A percentile compares a stretch with the other conserved stretches of the same genome.
phyloP scores from a whole-genome alignment of 2,329 filamentous ascomycete genomes.

The Colletotrichum graminicola region DNA sequence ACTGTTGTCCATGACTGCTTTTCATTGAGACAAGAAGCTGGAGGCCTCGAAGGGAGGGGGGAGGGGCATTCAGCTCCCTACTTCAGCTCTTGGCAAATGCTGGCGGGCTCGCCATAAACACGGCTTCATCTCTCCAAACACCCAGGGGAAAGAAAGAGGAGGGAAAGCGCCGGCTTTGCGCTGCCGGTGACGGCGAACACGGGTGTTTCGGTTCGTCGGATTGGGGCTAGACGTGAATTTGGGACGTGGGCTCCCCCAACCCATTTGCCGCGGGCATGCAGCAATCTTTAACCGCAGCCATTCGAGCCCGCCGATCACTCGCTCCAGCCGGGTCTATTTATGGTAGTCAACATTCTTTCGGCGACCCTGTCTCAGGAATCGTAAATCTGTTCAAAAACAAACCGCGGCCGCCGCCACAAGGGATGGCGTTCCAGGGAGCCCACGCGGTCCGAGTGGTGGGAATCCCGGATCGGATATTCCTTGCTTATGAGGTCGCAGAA shows the following conservation, averaged over 20 bases:
- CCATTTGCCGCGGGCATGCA: neutral
- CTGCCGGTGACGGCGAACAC: neutral
- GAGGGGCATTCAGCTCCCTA: neutral
- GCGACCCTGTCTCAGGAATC: neutral
- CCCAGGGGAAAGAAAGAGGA: neutral
- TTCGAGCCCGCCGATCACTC: neutral
- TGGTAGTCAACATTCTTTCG: neutral
- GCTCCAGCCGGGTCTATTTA: neutral
- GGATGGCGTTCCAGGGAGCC: too few relatives aligned
- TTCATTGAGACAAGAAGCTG: neutral
- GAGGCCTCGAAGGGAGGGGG: neutral
- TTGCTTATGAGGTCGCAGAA: neutral
- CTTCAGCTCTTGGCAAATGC: neutral
- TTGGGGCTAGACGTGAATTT: neutral
- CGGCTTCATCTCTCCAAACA: neutral
- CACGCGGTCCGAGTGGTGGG: neutral
- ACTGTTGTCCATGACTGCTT: neutral
- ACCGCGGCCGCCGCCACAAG: too few relatives aligned
- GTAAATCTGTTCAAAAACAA: neutral
- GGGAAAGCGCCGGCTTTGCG: neutral
- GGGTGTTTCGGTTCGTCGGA: neutral
- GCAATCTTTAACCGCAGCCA: neutral
- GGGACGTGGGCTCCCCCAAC: too few relatives aligned
- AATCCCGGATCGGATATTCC: neutral
- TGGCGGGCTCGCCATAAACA: neutral